Evolutionary conservation across 78 protist species (phyloP).

Genomic region (Parvularia atlantis): DNA sequence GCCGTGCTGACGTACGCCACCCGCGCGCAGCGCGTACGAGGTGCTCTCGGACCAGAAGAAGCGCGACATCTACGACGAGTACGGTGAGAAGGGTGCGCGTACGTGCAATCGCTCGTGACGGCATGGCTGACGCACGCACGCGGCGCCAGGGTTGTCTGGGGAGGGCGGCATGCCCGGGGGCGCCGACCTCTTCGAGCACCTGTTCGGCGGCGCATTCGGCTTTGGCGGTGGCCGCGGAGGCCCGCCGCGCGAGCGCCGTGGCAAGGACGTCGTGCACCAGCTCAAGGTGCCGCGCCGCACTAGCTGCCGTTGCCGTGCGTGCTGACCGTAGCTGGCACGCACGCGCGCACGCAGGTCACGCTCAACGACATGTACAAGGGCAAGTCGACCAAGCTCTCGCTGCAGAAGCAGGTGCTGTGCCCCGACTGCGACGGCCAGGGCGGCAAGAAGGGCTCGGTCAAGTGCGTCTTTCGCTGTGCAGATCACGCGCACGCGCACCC

Average conservation of each 20-base stretch:
- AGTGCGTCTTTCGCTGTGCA: not conserved
- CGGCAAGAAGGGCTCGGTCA: conserved; percentile 26
- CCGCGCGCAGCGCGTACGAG: conserved; percentile 90
- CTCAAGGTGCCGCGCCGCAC: not conserved
- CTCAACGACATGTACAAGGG: conserved; percentile 96
- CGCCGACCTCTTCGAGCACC: conserved; percentile 15
- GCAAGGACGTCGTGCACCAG: not conserved
- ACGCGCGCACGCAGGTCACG: conserved; percentile 15
- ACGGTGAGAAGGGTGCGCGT: no score
- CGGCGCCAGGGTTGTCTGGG: no score
- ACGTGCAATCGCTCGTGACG: no score
- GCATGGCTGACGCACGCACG: no score
- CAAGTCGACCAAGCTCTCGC: conserved; percentile 63
- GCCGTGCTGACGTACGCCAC: no score
- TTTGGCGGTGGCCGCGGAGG: conserved; percentile 35
- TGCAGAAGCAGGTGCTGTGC: conserved; percentile 72
- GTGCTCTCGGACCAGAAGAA: conserved; percentile 76
- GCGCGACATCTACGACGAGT: conserved; percentile 72
- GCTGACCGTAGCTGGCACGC: not conserved
- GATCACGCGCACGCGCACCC: not conserved
- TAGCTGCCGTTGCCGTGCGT: not conserved
- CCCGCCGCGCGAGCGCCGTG: conserved; percentile 3
- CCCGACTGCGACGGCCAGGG: conserved; percentile 66
- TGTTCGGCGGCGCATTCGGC: conserved; percentile 16
- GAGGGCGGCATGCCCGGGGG: not conserved